These are phyloP conservation scores for Leptoxyphium fumago DNA, from an alignment of 2,329 filamentous ascomycete genomes.

Conservation along the genomic window DNA sequence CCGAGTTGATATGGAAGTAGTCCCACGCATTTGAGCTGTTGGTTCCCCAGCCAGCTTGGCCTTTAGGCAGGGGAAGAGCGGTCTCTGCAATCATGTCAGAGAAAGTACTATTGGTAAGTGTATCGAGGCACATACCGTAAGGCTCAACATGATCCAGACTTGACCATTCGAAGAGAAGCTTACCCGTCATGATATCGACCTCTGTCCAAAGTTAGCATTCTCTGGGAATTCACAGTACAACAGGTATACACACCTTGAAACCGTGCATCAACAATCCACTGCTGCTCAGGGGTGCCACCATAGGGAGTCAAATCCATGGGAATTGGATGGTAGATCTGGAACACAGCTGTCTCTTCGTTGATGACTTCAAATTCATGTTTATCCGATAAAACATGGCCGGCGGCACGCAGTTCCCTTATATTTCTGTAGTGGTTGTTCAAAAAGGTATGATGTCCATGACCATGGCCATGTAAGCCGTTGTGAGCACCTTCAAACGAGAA, in stretches of 20 bases:
- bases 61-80: constrained; percentile 16
- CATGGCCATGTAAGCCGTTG: constrained; percentile 37
- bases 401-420: constrained; percentile 37
- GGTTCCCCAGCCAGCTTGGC: constrained; percentile 24
- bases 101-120: too few species aligned
- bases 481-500: constrained; percentile 41
- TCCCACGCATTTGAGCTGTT: constrained; percentile 28
- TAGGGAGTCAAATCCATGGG: constrained; percentile 25
- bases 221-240: too few species aligned
- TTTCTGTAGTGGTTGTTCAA: constrained; percentile 41
- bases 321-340: constrained; percentile 39
- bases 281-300: constrained; percentile 2
- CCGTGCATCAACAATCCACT: constrained; percentile 5
- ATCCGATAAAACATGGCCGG: constrained; percentile 26
- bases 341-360: constrained; percentile 37
- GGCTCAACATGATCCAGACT: constrained; percentile 36
- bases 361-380: constrained; percentile 42
- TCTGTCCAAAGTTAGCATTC: constrained; percentile 12
- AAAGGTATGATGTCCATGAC: constrained; percentile 39
- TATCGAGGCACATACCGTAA: constrained; percentile 11
- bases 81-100: too few species aligned
- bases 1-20: constrained; percentile 39
- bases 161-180: constrained; percentile 40
- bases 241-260: constrained; percentile 2
- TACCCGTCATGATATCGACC: constrained; percentile 34